phyloP scores from a whole-genome alignment of 257 asterid species.

The Paraleonurus japonicus region DNA sequence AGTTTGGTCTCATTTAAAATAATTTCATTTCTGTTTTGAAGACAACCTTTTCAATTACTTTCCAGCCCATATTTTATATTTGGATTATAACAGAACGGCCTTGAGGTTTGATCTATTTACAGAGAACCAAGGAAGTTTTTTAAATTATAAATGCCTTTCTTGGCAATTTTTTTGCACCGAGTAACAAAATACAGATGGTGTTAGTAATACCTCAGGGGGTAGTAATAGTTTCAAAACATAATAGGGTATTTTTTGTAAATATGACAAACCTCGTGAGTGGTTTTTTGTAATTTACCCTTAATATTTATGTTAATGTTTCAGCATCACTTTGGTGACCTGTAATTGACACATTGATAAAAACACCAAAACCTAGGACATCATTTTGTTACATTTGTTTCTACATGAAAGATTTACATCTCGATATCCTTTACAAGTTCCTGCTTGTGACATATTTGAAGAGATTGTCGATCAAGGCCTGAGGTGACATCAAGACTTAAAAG shows the following conservation, averaged over 20 bases:
- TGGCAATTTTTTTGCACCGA: not conserved
- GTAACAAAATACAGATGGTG: not conserved
- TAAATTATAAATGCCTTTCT: not conserved
- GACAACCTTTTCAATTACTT: not conserved
- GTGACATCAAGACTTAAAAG: constrained; percentile 5
- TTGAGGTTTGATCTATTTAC: not conserved
- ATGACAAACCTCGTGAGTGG: not conserved
- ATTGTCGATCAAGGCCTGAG: not conserved
- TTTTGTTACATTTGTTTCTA: not conserved
- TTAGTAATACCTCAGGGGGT: not conserved
- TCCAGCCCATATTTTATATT: not conserved
- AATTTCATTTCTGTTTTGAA: not conserved
- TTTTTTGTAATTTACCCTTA: not conserved
- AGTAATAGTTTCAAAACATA: not conserved
- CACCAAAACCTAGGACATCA: not conserved
- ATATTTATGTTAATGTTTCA: not conserved
- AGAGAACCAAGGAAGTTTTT: not conserved
- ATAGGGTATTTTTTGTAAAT: not conserved
- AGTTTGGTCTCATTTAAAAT: constrained; percentile 10
- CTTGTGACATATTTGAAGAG: not conserved
- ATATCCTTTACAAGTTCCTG: constrained; percentile 2
- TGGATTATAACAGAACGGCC: not conserved
- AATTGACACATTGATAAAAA: not conserved
- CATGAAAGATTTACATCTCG: not conserved
- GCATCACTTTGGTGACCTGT: constrained; percentile 10